phyloP scores from a whole-genome alignment of 768 basidiomycete species.

The Pholiota microspora region DNA sequence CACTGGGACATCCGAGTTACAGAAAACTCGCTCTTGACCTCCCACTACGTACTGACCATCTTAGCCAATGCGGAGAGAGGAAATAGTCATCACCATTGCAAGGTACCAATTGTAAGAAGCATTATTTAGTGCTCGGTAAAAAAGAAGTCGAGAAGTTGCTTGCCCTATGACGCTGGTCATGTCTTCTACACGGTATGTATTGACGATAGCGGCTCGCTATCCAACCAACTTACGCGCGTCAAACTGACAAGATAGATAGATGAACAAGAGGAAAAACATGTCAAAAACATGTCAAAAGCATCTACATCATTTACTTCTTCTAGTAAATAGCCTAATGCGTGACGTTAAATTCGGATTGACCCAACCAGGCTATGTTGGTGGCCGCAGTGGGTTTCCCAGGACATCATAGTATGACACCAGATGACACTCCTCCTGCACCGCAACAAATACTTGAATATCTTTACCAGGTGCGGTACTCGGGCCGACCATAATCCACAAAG shows the following conservation, averaged over 20 bases:
- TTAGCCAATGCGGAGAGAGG: too few relatives aligned
- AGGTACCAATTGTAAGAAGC: too few relatives aligned
- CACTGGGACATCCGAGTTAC: neutral
- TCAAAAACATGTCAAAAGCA: neutral
- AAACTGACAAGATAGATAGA: neutral
- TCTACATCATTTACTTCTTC: neutral
- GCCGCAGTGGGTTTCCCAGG: neutral
- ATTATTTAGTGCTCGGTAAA: too few relatives aligned
- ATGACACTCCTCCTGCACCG: neutral
- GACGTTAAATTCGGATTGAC: neutral
- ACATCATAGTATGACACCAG: neutral
- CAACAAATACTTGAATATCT: neutral
- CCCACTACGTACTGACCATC: too few relatives aligned
- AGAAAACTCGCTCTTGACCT: too few relatives aligned
- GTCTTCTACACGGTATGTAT: too few relatives aligned
- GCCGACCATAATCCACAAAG: neutral
- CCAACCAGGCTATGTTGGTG: neutral
- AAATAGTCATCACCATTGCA: too few relatives aligned
- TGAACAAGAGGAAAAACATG: too few relatives aligned
- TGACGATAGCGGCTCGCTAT: neutral
- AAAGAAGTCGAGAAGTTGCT: too few relatives aligned
- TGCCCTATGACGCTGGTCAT: too few relatives aligned
- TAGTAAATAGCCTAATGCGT: neutral
- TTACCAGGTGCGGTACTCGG: neutral
- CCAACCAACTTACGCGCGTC: neutral